Percentiles rank a stretch among this genome's conserved stretches.
Evolutionary conservation across 2,329 filamentous ascomycete species (phyloP).

Genomic region (Pseudogymnoascus destructans): DNA sequence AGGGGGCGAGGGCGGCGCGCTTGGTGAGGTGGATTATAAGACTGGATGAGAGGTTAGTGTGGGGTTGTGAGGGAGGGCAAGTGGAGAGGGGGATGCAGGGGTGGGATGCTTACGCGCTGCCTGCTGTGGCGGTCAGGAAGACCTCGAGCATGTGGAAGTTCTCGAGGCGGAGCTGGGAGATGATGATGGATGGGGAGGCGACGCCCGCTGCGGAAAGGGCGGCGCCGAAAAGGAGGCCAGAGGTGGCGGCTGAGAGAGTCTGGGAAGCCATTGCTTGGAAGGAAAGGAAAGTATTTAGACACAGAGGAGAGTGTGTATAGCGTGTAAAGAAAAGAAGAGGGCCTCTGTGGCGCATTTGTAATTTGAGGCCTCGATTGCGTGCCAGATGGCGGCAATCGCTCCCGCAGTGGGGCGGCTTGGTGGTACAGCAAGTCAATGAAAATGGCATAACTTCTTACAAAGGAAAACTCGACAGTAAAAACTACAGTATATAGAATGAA

Average conservation of each 20-base stretch:
- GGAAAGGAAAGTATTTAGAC: neutral
- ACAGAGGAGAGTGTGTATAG: neutral
- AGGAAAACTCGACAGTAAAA: no score
- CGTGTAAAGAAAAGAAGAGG: neutral
- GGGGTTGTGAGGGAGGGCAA: constrained; percentile 24
- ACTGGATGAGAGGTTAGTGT: neutral
- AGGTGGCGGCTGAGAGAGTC: constrained; percentile 28
- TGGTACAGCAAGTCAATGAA: neutral
- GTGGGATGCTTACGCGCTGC: constrained; percentile 40
- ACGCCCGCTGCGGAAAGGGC: constrained; percentile 48
- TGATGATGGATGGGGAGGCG: constrained; percentile 44
- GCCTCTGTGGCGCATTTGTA: neutral
- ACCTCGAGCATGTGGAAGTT: constrained; percentile 54
- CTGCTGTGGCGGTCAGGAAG: constrained; percentile 49
- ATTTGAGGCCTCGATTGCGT: neutral
- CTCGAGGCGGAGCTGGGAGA: constrained; percentile 44
- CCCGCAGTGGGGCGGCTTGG: neutral
- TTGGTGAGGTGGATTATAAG: neutral
- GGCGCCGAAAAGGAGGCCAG: constrained; percentile 48
- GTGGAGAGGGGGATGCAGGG: constrained; percentile 22
- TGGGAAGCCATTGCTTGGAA: neutral
- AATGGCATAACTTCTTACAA: neutral
- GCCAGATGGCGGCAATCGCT: neutral
- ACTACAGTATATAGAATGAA: no score
- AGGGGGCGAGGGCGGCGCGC: neutral